A percentile compares a stretch with the other conserved stretches of the same genome.
Conservation (phyloP, 2,329 filamentous ascomycete species). For the Ceratocystis destructans region DNA sequence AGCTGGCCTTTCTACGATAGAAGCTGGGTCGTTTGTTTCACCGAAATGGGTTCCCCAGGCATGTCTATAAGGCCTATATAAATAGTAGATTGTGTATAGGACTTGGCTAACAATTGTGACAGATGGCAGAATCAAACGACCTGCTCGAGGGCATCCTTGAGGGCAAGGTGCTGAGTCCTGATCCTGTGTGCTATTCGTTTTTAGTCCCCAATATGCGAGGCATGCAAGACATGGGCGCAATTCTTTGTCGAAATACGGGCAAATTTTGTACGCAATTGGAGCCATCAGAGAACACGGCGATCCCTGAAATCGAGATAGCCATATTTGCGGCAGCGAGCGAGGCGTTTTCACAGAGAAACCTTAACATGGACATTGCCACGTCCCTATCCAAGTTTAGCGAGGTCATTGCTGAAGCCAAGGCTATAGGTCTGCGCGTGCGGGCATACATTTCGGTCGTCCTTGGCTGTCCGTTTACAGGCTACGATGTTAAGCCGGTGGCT, state of each 20-base stretch:
- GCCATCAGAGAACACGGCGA: conserved; percentile 29
- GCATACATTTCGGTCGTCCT: conserved; percentile 72
- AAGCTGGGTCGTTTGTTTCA: conserved; percentile 69
- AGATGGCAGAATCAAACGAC: conserved; percentile 69
- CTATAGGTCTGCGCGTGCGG: conserved; percentile 51
- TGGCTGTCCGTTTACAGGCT: conserved; percentile 62
- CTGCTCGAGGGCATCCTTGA: conserved; percentile 57
- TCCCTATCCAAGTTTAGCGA: conserved; percentile 57
- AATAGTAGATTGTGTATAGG: not conserved
- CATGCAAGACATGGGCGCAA: conserved; percentile 45
- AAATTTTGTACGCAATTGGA: conserved; percentile 40
- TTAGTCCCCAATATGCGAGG: conserved; percentile 67
- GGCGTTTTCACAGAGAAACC: conserved; percentile 65
- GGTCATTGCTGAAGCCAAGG: conserved; percentile 56
- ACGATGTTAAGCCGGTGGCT: conserved; percentile 47
- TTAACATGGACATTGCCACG: conserved; percentile 65
- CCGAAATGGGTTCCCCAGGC: conserved; percentile 79
- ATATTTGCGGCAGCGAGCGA: conserved; percentile 76
- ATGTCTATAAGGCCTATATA: conserved; percentile 5
- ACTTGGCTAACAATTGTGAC: not conserved
- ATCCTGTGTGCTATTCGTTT: conserved; percentile 61
- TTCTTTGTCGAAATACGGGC: conserved; percentile 40
- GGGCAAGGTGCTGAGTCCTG: conserved; percentile 38
- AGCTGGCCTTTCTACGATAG: conserved; percentile 59
- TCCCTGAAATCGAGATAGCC: conserved; percentile 52